Evolutionary conservation across 352 stramenopile genomes (phyloP).

Genomic region (Thraustochytrium aureum): DNA sequence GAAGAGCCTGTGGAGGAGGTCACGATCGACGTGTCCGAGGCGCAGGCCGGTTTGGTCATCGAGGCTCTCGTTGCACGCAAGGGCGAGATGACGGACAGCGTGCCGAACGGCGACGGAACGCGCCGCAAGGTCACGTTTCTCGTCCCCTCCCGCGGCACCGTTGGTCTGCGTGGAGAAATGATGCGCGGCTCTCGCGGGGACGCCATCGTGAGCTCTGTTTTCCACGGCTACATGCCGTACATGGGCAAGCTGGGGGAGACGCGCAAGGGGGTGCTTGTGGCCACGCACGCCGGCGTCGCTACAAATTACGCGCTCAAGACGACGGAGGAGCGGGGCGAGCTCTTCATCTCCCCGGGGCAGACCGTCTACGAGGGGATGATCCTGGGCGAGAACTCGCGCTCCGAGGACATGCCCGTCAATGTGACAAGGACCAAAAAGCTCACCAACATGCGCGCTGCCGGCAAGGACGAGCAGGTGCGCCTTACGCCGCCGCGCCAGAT

Average conservation of each 20-base stretch:
- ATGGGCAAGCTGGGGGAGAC: conserved; percentile 64
- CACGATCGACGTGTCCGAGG: conserved; percentile 93
- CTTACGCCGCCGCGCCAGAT: conserved; percentile 84
- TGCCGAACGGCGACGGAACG: conserved; percentile 65
- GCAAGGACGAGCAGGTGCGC: conserved; percentile 94
- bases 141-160: conserved; percentile 90
- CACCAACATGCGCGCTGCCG: conserved; percentile 92
- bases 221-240: conserved; percentile 88
- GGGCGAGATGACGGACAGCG: conserved; percentile 83
- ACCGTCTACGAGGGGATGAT: conserved; percentile 97
- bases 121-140: conserved; percentile 86
- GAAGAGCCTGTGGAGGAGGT: conserved; percentile 86
- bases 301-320: conserved; percentile 86
- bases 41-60: conserved; percentile 95
- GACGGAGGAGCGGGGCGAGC: conserved; percentile 85
- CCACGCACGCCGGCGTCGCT: conserved; percentile 67
- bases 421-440: conserved; percentile 96
- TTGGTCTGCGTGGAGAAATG: conserved; percentile 96
- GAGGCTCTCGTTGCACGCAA: conserved; percentile 93
- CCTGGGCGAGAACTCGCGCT: conserved; percentile 93
- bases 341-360: conserved; percentile 93
- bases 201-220: conserved; percentile 96
- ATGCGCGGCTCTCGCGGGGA: conserved; percentile 92
- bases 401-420: conserved; percentile 96
- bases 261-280: conserved; percentile 73